phyloP scores from a whole-genome alignment of 1,139 yeast species.

The Yamadazyma epiphylla region DNA sequence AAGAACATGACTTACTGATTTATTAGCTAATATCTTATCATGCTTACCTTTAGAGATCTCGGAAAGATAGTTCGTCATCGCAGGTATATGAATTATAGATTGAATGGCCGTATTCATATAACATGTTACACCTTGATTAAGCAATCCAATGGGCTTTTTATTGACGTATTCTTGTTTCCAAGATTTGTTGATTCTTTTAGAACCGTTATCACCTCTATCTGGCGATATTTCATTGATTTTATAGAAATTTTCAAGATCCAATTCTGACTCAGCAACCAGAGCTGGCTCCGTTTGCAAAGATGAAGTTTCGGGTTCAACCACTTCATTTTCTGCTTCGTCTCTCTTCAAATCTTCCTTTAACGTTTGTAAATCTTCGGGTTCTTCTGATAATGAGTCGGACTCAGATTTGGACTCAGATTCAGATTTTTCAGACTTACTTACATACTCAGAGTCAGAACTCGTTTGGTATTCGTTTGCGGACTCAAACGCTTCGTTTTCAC shows the following conservation, averaged over 20 bases:
- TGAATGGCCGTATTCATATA: conserved; percentile 95
- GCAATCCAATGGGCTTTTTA: conserved; percentile 64
- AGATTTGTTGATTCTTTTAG: conserved; percentile 52
- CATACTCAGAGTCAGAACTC: conserved; percentile 13
- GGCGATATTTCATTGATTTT: conserved; percentile 47
- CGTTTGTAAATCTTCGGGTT: conserved; percentile 27
- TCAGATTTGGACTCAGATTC: conserved; percentile 10
- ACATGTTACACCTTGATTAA: conserved; percentile 94
- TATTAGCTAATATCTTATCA: conserved; percentile 40
- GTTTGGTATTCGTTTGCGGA: conserved; percentile 12
- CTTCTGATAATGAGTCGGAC: conserved; percentile 12
- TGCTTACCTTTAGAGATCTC: conserved; percentile 57
- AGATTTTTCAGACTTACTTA: conserved; percentile 5
- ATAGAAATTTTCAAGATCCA: conserved; percentile 37
- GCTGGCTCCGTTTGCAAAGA: no score
- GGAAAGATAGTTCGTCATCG: conserved; percentile 75
- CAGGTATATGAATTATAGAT: conserved; percentile 85
- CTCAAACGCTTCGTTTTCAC: conserved; percentile 7
- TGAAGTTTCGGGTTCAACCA: conserved; percentile 1
- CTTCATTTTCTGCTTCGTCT: conserved; percentile 23
- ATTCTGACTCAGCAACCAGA: no score
- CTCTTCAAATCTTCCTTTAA: conserved; percentile 31
- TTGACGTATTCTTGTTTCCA: conserved; percentile 49
- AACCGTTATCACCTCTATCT: conserved; percentile 59
- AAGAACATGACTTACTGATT: conserved; percentile 66